Conservation (phyloP, 2,329 filamentous ascomycete genomes). For the Monosporascus cannonballus region DNA sequence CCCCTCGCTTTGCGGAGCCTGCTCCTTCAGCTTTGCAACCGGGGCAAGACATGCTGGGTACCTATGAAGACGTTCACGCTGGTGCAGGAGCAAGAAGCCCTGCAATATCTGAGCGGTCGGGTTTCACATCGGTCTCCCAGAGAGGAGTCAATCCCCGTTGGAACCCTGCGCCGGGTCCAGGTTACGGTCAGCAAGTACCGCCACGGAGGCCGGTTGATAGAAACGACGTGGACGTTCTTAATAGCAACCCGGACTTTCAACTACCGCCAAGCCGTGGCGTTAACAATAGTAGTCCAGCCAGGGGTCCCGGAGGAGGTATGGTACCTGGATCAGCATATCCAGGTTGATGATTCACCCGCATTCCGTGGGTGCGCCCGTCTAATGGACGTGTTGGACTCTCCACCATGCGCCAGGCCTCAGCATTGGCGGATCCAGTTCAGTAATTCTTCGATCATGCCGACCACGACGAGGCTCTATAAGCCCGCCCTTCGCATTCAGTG, state of each 20-base stretch:
- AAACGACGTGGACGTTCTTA: conserved; percentile 67
- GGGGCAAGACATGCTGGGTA: conserved; percentile 29
- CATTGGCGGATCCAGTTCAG: too few species aligned
- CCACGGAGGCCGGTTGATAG: conserved; percentile 43
- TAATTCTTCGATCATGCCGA: too few species aligned
- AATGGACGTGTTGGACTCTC: too few species aligned
- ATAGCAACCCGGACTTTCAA: conserved; percentile 81
- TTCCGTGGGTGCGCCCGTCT: not conserved
- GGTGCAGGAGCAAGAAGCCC: conserved; percentile 58
- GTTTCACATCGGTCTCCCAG: conserved; percentile 88
- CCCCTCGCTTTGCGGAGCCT: conserved; percentile 70
- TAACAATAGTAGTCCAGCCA: conserved; percentile 10
- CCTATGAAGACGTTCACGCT: conserved; percentile 59
- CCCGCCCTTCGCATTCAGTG: too few species aligned
- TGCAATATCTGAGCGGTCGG: conserved; percentile 70
- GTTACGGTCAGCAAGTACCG: conserved; percentile 37
- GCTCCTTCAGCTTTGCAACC: conserved; percentile 14
- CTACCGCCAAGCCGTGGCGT: conserved; percentile 44
- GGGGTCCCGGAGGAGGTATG: conserved; percentile 35
- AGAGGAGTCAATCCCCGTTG: conserved; percentile 84
- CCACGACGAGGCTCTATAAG: too few species aligned
- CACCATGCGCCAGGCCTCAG: too few species aligned
- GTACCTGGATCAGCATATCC: conserved; percentile 51
- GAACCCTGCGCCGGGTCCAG: conserved; percentile 51
- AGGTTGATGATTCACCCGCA: conserved; percentile 14